A percentile compares a stretch with the other conserved stretches of the same genome.
phyloP scores from a whole-genome alignment of 2,329 filamentous ascomycete genomes.

The Knufia petricola region DNA sequence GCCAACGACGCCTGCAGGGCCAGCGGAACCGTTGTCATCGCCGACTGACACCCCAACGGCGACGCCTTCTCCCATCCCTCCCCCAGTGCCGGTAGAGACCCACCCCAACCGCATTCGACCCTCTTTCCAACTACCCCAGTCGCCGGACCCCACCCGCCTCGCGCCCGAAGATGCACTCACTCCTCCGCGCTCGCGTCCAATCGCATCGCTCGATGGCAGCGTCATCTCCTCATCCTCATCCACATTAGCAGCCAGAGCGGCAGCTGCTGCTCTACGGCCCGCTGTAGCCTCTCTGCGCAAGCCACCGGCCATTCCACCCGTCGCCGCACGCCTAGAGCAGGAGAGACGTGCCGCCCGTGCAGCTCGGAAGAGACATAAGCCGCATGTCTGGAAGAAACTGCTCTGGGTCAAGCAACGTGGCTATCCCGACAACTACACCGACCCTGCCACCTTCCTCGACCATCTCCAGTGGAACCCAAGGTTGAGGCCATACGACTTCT shows the following conservation, averaged over 20 bases:
- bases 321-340: conserved; percentile 31
- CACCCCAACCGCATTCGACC: conserved; percentile 32
- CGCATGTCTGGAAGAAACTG: conserved; percentile 82
- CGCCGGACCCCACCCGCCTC: conserved; percentile 56
- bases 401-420: conserved; percentile 81
- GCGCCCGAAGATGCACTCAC: conserved; percentile 72
- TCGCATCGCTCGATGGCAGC: conserved; percentile 28
- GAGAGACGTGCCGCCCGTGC: conserved; percentile 41
- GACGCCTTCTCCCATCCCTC: conserved; percentile 30
- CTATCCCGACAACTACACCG: conserved; percentile 99
- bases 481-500: conserved; percentile 93
- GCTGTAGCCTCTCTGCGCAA: conserved; percentile 34
- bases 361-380: conserved; percentile 57
- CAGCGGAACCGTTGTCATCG: neutral
- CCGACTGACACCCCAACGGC: conserved; percentile 14
- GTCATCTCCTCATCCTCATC: conserved; percentile 24
- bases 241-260: conserved; percentile 33
- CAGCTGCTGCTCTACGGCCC: conserved; percentile 28
- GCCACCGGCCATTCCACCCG: conserved; percentile 31
- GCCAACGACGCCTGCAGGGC: conserved; percentile 10
- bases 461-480: conserved; percentile 90
- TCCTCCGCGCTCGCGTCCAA: conserved; percentile 45
- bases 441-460: conserved; percentile 91
- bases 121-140: conserved; percentile 29
- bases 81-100: conserved; percentile 38